A percentile compares a stretch with the other conserved stretches of the same genome.
Conservation (phyloP, 2,329 filamentous ascomycete species). For the Zelopaecilomyces penicillatus region DNA sequence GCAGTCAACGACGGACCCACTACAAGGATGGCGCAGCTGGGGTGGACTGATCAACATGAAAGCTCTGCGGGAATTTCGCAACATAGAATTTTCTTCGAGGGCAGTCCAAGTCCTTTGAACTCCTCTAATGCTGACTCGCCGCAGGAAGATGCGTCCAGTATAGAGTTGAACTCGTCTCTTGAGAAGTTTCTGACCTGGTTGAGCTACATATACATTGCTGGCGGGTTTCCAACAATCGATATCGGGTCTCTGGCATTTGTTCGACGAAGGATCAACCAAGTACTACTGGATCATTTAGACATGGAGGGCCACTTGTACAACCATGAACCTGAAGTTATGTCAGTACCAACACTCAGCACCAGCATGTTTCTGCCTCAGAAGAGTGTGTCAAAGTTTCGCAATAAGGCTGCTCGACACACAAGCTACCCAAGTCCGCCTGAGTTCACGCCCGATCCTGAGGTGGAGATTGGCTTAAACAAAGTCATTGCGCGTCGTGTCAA, state of each 20-base stretch:
- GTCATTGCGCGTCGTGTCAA: neutral
- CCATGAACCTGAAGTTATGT: slow-evolving; percentile 37
- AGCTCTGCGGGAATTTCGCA: too few relatives aligned
- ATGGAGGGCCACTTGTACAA: slow-evolving; percentile 39
- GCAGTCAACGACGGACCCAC: neutral
- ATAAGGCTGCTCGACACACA: slow-evolving; percentile 15
- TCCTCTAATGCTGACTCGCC: slow-evolving; percentile 3
- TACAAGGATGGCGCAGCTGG: neutral
- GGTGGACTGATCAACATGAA: neutral
- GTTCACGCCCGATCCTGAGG: slow-evolving; percentile 17
- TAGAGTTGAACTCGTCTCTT: slow-evolving; percentile 14
- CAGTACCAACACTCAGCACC: slow-evolving; percentile 46
- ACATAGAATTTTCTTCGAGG: slow-evolving; percentile 11
- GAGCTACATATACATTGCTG: slow-evolving; percentile 37
- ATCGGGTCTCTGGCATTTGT: slow-evolving; percentile 45
- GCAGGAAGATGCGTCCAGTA: slow-evolving; percentile 9
- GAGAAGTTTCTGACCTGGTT: slow-evolving; percentile 24
- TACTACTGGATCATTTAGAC: slow-evolving; percentile 43
- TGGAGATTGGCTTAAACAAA: slow-evolving; percentile 3
- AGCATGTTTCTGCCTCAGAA: slow-evolving; percentile 44
- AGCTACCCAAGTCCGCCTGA: slow-evolving; percentile 15
- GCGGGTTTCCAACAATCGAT: slow-evolving; percentile 46
- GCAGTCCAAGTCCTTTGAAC: slow-evolving; percentile 10
- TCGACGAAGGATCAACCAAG: slow-evolving; percentile 35
- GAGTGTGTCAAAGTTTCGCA: slow-evolving; percentile 43